phyloP scores from a whole-genome alignment of 169 alveolate genomes.

The Cryptosporidium ubiquitum region DNA sequence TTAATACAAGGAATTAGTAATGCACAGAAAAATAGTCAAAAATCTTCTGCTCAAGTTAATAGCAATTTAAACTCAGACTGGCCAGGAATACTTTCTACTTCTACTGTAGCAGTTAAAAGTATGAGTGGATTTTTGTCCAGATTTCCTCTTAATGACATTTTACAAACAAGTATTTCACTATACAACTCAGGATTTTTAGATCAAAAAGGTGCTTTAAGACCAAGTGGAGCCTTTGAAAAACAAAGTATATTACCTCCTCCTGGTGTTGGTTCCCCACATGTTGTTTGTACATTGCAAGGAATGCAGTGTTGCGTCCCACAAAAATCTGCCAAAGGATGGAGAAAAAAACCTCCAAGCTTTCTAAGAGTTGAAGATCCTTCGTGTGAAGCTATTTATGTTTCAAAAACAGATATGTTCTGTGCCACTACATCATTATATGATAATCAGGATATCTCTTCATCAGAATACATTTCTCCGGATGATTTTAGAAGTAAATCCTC shows the following conservation, averaged over 20 bases:
- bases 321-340: constrained; percentile 77
- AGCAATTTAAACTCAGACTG: constrained; percentile 13
- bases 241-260: constrained; percentile 79
- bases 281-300: constrained; percentile 76
- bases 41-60: constrained; percentile 6
- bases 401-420: constrained; percentile 72
- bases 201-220: constrained; percentile 72
- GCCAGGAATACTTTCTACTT: constrained; percentile 69
- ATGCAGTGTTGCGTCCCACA: constrained; percentile 82
- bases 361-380: constrained; percentile 65
- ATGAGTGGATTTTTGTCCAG: constrained; percentile 70
- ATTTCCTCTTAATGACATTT: constrained; percentile 58
- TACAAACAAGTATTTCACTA: constrained; percentile 61
- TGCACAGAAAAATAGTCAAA: constrained; percentile 14
- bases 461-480: neutral
- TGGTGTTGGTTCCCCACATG: constrained; percentile 77
- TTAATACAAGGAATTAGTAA: constrained; percentile 34
- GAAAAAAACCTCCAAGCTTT: constrained; percentile 71
- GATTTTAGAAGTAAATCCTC: neutral
- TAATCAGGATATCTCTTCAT: neutral
- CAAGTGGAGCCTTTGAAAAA: constrained; percentile 74
- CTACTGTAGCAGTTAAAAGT: constrained; percentile 52
- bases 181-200: constrained; percentile 71
- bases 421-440: constrained; percentile 71
- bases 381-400: constrained; percentile 67